A percentile compares a stretch with the other conserved stretches of the same genome.
Conservation (phyloP, 441 rosid species). For the Gossypium lobatum region DNA sequence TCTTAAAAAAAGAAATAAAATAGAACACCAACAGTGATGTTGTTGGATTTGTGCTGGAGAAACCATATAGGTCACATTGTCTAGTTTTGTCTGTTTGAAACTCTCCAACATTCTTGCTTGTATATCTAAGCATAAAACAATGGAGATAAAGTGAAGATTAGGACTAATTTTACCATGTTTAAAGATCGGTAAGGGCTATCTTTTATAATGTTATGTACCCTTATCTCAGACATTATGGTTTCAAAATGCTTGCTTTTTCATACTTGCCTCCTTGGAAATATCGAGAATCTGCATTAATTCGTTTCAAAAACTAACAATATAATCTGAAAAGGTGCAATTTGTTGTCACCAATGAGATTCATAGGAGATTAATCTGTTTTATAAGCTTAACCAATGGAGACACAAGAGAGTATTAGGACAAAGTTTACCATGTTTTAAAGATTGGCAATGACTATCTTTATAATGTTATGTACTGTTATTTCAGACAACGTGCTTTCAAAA, state of each 20-base stretch:
- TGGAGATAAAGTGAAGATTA: background rate
- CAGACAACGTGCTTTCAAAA: background rate
- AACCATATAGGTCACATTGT: background rate
- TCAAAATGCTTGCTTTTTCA: background rate
- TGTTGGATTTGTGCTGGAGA: background rate
- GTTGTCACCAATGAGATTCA: background rate
- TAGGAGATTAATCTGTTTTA: background rate
- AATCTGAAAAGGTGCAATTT: background rate
- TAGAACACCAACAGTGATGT: background rate
- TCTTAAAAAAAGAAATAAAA: background rate
- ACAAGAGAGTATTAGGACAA: background rate
- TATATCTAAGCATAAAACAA: background rate
- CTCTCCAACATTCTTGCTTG: background rate
- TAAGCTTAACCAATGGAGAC: background rate
- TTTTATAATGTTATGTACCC: background rate
- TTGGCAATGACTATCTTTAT: background rate
- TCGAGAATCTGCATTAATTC: background rate
- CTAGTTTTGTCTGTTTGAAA: background rate
- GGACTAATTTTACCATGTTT: background rate
- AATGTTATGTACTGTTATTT: background rate
- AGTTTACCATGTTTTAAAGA: background rate
- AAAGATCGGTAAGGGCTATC: background rate
- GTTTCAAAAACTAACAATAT: background rate
- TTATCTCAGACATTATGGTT: background rate
- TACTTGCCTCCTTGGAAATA: background rate